A percentile compares a stretch with the other conserved stretches of the same genome.
These are phyloP conservation scores for Pontederia paniculata DNA, from an alignment of 176 grass and related monocot genomes.

Conservation along the genomic window DNA sequence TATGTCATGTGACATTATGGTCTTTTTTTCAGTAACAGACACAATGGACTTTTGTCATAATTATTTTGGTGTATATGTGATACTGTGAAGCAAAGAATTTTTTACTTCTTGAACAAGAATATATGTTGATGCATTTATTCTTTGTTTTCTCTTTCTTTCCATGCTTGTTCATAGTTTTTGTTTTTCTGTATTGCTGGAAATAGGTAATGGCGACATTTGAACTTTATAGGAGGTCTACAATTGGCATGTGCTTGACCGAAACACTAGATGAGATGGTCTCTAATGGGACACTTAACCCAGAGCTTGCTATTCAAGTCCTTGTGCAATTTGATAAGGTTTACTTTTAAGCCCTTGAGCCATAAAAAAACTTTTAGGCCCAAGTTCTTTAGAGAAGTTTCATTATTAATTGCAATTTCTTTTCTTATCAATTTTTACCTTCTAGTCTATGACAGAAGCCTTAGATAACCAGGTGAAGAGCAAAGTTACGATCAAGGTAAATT, in stretches of 20 bases:
- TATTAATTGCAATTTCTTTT: conserved; percentile 4
- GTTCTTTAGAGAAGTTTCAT: conserved; percentile 4
- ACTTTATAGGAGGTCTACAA: conserved; percentile 60
- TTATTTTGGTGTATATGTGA: not conserved
- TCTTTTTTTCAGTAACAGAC: too few relatives aligned
- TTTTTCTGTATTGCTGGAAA: not conserved
- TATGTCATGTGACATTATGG: too few relatives aligned
- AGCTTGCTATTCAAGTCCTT: conserved; percentile 77
- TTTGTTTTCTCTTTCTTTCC: not conserved
- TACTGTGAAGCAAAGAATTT: not conserved
- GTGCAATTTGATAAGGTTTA: conserved; percentile 78
- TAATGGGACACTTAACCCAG: conserved; percentile 40
- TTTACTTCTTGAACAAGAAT: not conserved
- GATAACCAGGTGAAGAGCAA: conserved; percentile 71
- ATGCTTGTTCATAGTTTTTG: not conserved
- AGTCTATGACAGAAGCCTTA: conserved; percentile 70
- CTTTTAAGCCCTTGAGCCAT: too few relatives aligned
- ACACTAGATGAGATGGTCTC: conserved; percentile 76
- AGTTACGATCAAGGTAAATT: conserved; percentile 54
- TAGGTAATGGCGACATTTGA: conserved; percentile 60
- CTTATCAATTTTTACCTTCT: conserved; percentile 16
- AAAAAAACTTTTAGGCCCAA: too few relatives aligned
- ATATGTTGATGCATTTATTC: not conserved
- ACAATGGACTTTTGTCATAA: too few relatives aligned
- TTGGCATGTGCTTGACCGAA: conserved; percentile 68